A percentile compares a stretch with the other conserved stretches of the same genome.
Conservation (phyloP, 2,329 filamentous ascomycete species). For the Pyrenochaeta sp. region DNA sequence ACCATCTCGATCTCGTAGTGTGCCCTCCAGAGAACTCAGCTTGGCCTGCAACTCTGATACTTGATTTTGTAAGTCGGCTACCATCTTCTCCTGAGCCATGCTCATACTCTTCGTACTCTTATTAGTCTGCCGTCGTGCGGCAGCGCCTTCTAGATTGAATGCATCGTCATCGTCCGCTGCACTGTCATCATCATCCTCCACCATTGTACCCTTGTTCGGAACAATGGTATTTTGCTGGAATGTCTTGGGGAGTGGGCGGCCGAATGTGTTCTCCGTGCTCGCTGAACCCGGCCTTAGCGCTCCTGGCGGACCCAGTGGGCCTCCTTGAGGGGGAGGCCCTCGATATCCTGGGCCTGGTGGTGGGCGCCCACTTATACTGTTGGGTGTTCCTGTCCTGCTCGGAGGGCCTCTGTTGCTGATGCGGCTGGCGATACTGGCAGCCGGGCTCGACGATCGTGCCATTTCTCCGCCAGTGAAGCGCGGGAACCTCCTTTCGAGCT, state of each 20-base stretch:
- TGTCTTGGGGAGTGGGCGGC: slow-evolving; percentile 83
- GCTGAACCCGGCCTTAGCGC: slow-evolving; percentile 33
- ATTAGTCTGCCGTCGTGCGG: slow-evolving; percentile 56
- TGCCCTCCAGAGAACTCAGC: slow-evolving; percentile 74
- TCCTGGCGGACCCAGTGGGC: slow-evolving; percentile 51
- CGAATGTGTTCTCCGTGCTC: slow-evolving; percentile 65
- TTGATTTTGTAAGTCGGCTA: slow-evolving; percentile 82
- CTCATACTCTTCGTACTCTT: slow-evolving; percentile 48
- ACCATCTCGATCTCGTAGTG: slow-evolving; percentile 74
- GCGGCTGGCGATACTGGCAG: slow-evolving; percentile 65
- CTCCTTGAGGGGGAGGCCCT: slow-evolving; percentile 56
- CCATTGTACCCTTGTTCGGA: slow-evolving; percentile 96
- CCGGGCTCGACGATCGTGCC: slow-evolving; percentile 71
- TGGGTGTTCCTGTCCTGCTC: slow-evolving; percentile 65
- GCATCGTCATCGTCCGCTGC: slow-evolving; percentile 65
- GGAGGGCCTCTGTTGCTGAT: slow-evolving; percentile 64
- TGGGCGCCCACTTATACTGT: slow-evolving; percentile 59
- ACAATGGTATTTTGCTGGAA: slow-evolving; percentile 96
- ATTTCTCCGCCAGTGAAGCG: slow-evolving; percentile 76
- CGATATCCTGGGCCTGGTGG: slow-evolving; percentile 44
- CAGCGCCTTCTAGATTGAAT: slow-evolving; percentile 65
- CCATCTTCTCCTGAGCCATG: slow-evolving; percentile 50
- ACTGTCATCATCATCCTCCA: slow-evolving; percentile 78
- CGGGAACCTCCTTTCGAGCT: slow-evolving; percentile 89
- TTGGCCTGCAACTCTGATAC: slow-evolving; percentile 78